phyloP scores from a whole-genome alignment of 73 alveolate species.

The Paramecium primaurelia region DNA sequence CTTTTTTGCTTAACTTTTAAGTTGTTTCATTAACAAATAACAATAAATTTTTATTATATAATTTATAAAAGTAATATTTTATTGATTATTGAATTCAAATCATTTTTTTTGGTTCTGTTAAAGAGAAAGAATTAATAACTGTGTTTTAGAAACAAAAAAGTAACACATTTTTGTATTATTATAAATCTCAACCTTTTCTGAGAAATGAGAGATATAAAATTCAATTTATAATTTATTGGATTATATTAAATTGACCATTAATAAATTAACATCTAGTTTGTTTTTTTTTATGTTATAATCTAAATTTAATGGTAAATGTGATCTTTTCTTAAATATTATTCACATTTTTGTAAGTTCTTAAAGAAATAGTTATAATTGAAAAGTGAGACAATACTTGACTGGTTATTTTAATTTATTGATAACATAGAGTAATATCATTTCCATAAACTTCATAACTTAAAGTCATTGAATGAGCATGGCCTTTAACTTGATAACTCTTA shows the following conservation, averaged over 20 bases:
- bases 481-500: background rate
- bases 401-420: background rate
- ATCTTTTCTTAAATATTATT: background rate
- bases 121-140: no score
- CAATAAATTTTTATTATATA: background rate
- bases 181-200: no score
- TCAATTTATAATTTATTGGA: background rate
- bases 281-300: background rate
- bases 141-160: no score
- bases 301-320: background rate
- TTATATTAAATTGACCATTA: background rate
- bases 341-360: background rate
- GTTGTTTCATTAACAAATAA: background rate
- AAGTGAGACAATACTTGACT: background rate
- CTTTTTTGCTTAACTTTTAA: background rate
- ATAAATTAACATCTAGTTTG: background rate
- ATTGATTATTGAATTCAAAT: background rate
- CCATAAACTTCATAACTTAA: background rate
- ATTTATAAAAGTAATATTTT: background rate
- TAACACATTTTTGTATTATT: no score
- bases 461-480: background rate
- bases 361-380: background rate
- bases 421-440: background rate
- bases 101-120: background rate
- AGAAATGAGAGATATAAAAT: no score